Conservation (phyloP, 345 rosid genomes). For the Toxicodendron radicans region DNA sequence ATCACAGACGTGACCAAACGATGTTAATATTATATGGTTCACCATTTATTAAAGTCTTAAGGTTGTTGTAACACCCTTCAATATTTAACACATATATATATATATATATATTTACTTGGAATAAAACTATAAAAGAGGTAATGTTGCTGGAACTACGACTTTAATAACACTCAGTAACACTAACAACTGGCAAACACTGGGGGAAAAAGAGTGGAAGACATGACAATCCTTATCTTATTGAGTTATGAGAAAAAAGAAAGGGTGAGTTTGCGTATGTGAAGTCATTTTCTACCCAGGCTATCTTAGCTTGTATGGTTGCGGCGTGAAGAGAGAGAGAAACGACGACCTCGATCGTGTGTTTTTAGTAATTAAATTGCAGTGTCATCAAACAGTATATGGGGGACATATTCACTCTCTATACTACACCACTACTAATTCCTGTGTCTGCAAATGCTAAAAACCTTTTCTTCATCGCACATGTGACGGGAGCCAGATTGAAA, state of each 20-base stretch:
- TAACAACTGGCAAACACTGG: too few species aligned
- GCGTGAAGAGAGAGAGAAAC: background rate
- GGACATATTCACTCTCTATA: too few species aligned
- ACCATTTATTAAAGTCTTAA: background rate
- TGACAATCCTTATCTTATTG: too few species aligned
- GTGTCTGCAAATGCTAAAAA: too few species aligned
- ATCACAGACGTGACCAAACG: background rate
- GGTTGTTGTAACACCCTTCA: slow-evolving; percentile 8
- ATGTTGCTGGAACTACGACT: background rate
- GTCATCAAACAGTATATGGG: background rate
- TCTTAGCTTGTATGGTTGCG: background rate
- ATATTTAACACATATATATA: too few species aligned
- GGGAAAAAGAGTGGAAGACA: too few species aligned
- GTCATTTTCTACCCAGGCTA: background rate
- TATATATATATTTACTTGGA: too few species aligned
- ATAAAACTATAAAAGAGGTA: background rate
- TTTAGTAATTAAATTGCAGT: background rate
- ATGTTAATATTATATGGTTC: background rate
- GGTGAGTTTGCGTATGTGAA: background rate
- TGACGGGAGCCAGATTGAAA: too few species aligned
- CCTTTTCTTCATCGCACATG: too few species aligned
- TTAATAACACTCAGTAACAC: too few species aligned
- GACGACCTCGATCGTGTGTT: background rate
- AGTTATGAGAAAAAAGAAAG: too few species aligned
- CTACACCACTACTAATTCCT: too few species aligned